Percentiles rank a stretch among this genome's conserved stretches.
Conservation (phyloP, 2,329 filamentous ascomycete species). For the Penicillium palitans region DNA sequence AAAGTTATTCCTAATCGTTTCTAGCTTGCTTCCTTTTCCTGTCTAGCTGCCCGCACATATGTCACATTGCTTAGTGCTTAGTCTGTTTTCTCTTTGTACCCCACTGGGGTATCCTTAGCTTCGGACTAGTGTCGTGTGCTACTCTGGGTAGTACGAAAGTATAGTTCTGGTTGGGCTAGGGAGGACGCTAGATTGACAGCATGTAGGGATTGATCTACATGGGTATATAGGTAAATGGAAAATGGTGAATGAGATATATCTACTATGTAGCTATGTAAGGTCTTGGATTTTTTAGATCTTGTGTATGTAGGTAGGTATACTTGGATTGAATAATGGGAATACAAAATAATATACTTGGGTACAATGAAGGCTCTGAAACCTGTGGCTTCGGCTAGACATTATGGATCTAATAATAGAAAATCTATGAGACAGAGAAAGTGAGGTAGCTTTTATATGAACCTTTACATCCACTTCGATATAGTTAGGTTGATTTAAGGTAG, state of each 20-base stretch:
- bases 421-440: not conserved
- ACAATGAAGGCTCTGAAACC: not conserved
- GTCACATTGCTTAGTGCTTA: conserved; percentile 1
- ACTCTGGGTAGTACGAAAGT: not conserved
- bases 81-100: not conserved
- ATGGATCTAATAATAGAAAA: not conserved
- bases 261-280: not conserved
- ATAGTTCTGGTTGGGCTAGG: not conserved
- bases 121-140: conserved; percentile 5
- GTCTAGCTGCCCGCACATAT: not conserved
- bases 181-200: not conserved
- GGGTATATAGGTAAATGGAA: not conserved
- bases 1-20: conserved; percentile 4
- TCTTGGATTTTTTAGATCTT: not conserved
- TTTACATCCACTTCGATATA: not conserved
- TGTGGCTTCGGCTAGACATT: not conserved
- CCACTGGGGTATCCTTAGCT: not conserved
- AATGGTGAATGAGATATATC: not conserved
- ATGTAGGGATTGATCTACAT: not conserved
- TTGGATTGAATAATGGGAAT: not conserved
- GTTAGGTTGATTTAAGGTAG: conserved; percentile 5
- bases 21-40: not conserved
- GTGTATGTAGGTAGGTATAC: not conserved
- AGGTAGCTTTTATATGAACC: not conserved
- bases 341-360: not conserved